phyloP scores from a whole-genome alignment of 2,329 filamentous ascomycete genomes.

The Ascochyta fabae region DNA sequence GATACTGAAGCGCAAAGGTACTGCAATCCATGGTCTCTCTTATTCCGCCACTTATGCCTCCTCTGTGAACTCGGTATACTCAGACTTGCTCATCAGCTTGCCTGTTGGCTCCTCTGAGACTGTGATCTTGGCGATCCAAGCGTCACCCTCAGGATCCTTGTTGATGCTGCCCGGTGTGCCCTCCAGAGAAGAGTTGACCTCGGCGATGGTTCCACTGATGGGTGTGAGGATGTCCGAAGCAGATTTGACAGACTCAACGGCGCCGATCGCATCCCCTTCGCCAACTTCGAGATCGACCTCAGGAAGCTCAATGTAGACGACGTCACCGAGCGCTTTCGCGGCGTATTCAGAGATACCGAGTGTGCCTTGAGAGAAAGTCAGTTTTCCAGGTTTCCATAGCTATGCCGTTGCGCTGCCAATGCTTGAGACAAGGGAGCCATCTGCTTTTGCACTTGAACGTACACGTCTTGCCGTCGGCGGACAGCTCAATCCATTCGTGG shows the following conservation, averaged over 20 bases:
- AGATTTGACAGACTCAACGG: constrained; percentile 97
- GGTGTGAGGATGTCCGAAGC: constrained; percentile 97
- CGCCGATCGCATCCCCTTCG: constrained; percentile 84
- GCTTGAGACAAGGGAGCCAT: not conserved
- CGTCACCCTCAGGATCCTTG: constrained; percentile 84
- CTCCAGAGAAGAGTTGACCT: constrained; percentile 77
- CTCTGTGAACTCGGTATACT: constrained; percentile 78
- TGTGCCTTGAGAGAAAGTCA: constrained; percentile 56
- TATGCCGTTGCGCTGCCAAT: not conserved
- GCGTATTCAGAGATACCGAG: constrained; percentile 91
- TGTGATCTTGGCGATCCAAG: constrained; percentile 91
- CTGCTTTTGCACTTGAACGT: constrained; percentile 31
- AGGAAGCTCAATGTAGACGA: constrained; percentile 96
- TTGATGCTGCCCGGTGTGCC: constrained; percentile 89
- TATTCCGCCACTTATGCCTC: constrained; percentile 38
- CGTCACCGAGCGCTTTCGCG: constrained; percentile 89
- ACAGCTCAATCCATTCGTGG: constrained; percentile 97
- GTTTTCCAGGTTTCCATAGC: constrained; percentile 5
- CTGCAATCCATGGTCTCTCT: not conserved
- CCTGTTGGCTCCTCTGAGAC: constrained; percentile 69
- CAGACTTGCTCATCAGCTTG: constrained; percentile 74
- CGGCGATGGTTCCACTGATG: constrained; percentile 75
- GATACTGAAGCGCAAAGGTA: not conserved
- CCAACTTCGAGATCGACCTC: constrained; percentile 70
- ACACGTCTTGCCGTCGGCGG: constrained; percentile 80